Percentiles rank a stretch among this genome's conserved stretches.
Conservation (phyloP, 2,329 filamentous ascomycete species). For the Aureobasidium sp. region DNA sequence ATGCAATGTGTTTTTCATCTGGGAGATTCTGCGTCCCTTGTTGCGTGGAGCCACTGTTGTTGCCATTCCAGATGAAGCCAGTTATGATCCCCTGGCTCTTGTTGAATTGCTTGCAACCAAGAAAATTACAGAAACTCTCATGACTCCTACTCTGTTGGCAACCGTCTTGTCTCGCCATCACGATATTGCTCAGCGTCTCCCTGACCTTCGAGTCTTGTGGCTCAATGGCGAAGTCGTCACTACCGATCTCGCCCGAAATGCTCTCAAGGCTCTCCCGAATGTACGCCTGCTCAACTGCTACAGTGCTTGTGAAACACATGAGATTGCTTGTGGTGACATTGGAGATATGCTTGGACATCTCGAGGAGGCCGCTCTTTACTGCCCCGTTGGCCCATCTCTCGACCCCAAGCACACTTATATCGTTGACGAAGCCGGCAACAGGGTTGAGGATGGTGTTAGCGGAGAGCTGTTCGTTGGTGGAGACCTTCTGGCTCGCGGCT, state of each 20-base stretch:
- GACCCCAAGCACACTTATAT: constrained; percentile 65
- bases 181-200: constrained; percentile 56
- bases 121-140: constrained; percentile 69
- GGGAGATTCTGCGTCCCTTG: constrained; percentile 74
- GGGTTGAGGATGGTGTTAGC: constrained; percentile 53
- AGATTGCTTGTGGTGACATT: constrained; percentile 72
- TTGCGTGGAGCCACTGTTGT: constrained; percentile 70
- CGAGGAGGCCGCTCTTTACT: constrained; percentile 57
- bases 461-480: constrained; percentile 74
- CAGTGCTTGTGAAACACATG: constrained; percentile 75
- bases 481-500: constrained; percentile 65
- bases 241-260: constrained; percentile 64
- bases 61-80: constrained; percentile 66
- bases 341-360: constrained; percentile 52
- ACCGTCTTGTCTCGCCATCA: constrained; percentile 65
- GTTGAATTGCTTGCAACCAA: constrained; percentile 62
- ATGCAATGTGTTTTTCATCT: constrained; percentile 85
- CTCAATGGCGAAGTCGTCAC: constrained; percentile 79
- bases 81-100: constrained; percentile 69
- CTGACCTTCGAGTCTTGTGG: constrained; percentile 64
- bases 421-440: constrained; percentile 60
- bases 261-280: constrained; percentile 60
- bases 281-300: constrained; percentile 71
- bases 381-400: constrained; percentile 65
- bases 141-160: constrained; percentile 73